A percentile compares a stretch with the other conserved stretches of the same genome.
Evolutionary conservation across 2,329 filamentous ascomycete genomes (phyloP).

Genomic region (Neophaeococcomyces mojaviensis): DNA sequence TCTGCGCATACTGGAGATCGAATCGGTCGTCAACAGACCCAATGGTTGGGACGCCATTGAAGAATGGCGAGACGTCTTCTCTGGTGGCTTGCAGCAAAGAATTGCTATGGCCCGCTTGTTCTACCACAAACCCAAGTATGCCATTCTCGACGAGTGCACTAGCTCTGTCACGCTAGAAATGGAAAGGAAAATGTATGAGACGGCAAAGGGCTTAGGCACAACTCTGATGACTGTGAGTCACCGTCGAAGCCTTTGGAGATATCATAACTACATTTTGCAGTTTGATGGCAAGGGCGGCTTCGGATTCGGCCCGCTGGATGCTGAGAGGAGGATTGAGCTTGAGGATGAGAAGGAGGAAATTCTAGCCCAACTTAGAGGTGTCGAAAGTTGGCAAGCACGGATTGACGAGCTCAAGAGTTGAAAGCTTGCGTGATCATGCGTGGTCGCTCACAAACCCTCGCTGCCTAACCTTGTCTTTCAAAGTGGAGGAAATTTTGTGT

Average conservation of each 20-base stretch:
- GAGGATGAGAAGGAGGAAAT: slow-evolving; percentile 97
- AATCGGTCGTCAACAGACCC: slow-evolving; percentile 70
- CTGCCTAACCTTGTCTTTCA: no score
- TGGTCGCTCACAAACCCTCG: no score
- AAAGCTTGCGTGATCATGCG: neutral
- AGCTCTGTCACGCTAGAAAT: slow-evolving; percentile 90
- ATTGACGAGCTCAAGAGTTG: slow-evolving; percentile 38
- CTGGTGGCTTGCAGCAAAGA: slow-evolving; percentile 85
- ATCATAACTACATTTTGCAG: slow-evolving; percentile 88
- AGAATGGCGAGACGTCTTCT: slow-evolving; percentile 92
- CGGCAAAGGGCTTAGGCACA: slow-evolving; percentile 81
- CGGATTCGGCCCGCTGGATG: slow-evolving; percentile 83
- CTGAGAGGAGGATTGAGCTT: slow-evolving; percentile 71
- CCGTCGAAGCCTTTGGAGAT: slow-evolving; percentile 86
- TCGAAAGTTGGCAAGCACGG: slow-evolving; percentile 80
- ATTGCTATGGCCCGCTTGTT: slow-evolving; percentile 94
- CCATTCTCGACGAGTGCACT: slow-evolving; percentile 95
- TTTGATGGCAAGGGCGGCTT: slow-evolving; percentile 93
- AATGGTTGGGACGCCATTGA: slow-evolving; percentile 88
- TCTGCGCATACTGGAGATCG: slow-evolving; percentile 71
- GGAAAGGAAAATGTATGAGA: slow-evolving; percentile 94
- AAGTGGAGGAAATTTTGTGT: no score
- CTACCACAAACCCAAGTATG: slow-evolving; percentile 87
- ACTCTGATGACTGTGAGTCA: slow-evolving; percentile 97
- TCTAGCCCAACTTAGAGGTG: slow-evolving; percentile 72